Base-by-base conservation (phyloP, 345 rosid species). In the Syzygium oleosum region DNA sequence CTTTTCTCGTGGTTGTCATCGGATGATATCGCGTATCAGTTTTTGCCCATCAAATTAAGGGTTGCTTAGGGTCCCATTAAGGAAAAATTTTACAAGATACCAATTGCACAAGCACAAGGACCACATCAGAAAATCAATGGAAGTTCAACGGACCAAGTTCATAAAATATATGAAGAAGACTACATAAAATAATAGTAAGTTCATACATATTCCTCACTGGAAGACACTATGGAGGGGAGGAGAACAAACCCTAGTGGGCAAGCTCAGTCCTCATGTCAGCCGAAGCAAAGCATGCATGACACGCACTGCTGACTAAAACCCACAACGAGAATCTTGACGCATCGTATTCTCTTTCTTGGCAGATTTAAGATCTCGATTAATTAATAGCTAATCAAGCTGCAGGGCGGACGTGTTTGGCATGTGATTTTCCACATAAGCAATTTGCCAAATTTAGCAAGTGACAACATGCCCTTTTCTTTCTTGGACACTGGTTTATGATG, bases 241-340 rank as follows among this genome's bases (percentile, higher is more conserved):
- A 52, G 68, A 77, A 78, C 88, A 87, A 87, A 79, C 52, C 77
- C 49, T 87, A 79, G 88, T 87, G 88, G 88, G 85, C 38, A 27
- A 31, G n/a, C 51, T 51, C 73, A 22, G 85, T 8, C 53, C 53
- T 55, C 61, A 31, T 86, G 88, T 86, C 85, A 86, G 88, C 84
- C 23, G 31, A 27, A 43, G 54, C 77, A 16, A 46, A 14, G 53
- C 77, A n/a, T 86, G 43, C 58, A 34, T 12, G 29, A 17, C 85
- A 79, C 77, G 77, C 77, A 54, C 87, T n/a, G 83, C 56, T 29
- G 65, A 68, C 79, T 17, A 34, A 34, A 68, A 34, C 23, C 46
- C 59, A 8, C 56, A 8, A 13, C 34, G 19, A 38, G 80, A 73
- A 73, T 73, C 80, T 73, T 9, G 46, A 34, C 19, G 49, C 80